Evolutionary conservation across 768 basidiomycete genomes (phyloP).

Genomic region (Lepiota brunneoincarnata): DNA sequence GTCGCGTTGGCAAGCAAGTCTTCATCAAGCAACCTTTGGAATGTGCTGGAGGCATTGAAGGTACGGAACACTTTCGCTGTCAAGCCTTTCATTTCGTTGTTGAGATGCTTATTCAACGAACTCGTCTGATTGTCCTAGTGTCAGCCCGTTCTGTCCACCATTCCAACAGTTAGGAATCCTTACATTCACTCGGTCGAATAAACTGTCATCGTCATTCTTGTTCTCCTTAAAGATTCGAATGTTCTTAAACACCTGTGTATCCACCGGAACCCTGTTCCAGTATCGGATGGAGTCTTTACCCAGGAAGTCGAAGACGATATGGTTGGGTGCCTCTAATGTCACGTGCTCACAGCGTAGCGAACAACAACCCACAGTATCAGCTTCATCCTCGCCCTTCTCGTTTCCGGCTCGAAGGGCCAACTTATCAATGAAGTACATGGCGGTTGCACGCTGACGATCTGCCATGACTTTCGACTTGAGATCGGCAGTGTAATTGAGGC

Average conservation of each 20-base stretch:
- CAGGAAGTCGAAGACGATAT: conserved; percentile 93
- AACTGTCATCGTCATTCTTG: conserved; percentile 81
- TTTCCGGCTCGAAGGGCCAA: conserved; percentile 98
- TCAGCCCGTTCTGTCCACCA: conserved; percentile 16
- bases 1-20: conserved; percentile 58
- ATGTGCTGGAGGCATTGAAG: conserved; percentile 96
- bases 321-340: conserved; percentile 84
- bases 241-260: conserved; percentile 95
- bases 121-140: conserved; percentile 53
- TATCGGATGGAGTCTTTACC: conserved; percentile 99
- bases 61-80: conserved; percentile 99
- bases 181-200: conserved; percentile 96
- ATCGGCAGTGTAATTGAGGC: conserved; percentile 82
- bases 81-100: conserved; percentile 93
- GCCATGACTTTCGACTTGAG: conserved; percentile 91
- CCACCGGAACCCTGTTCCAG: conserved; percentile 88
- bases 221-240: conserved; percentile 95
- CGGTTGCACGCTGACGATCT: conserved; percentile 95
- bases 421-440: conserved; percentile 98
- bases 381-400: conserved; percentile 99
- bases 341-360: conserved; percentile 97
- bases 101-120: conserved; percentile 87
- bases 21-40: conserved; percentile 86
- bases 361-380: conserved; percentile 98
- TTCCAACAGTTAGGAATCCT: conserved; percentile 26